Base-by-base conservation (phyloP, 2,329 filamentous ascomycete species). In the Monilinia vaccinii-corymbosi region DNA sequence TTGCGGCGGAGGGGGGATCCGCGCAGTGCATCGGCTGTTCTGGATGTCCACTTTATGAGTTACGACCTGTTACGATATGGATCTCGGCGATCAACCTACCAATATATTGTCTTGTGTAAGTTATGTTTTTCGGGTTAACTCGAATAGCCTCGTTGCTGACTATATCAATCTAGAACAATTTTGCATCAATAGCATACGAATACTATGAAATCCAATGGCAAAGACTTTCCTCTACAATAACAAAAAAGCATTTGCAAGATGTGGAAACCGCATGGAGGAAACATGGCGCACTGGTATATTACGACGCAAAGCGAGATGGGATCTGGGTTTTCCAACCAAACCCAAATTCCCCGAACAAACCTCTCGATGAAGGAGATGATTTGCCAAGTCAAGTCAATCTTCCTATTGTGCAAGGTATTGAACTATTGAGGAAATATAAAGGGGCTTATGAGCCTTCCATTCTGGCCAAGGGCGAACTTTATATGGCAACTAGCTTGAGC, bases 91-190 rank as follows among this genome's bases (percentile, higher is more conserved):
- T 48, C 71, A 70, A 61, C 61, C 62, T 48, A 72, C 71, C 34
- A 73, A 72, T 66, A 67, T 71, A 59, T 63, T 73, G 63, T 70
- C 65, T 57, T 69, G 66, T 65, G 71, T 73, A 51, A 63, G 66
- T 64, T 3, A 25, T 55, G 7, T 25, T 42, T 28, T 25, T 45
- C 36, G 38, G 11, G n/a, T 31, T 36, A 10, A 28, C 31, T 31
- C 18, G 13, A 55, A 52, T 53, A n/a, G 42, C n/a, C 25, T 34
- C 6, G 25, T 48, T 40, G 16, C 57, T 59, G 21, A 55, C 60
- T 62, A 42, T 62, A 51, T 28, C n/a, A 44, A 34, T 28, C 9
- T 32, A 72, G 71, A 70, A 68, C 61, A 68, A 68, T 56, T 70
- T 69, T 60, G 63, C 68, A 51, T 67, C 66, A 38, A 71, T 72